Percentiles rank a stretch among this genome's conserved stretches.
phyloP scores from a whole-genome alignment of 2,329 filamentous ascomycete species.

The Curvularia verruculosa region DNA sequence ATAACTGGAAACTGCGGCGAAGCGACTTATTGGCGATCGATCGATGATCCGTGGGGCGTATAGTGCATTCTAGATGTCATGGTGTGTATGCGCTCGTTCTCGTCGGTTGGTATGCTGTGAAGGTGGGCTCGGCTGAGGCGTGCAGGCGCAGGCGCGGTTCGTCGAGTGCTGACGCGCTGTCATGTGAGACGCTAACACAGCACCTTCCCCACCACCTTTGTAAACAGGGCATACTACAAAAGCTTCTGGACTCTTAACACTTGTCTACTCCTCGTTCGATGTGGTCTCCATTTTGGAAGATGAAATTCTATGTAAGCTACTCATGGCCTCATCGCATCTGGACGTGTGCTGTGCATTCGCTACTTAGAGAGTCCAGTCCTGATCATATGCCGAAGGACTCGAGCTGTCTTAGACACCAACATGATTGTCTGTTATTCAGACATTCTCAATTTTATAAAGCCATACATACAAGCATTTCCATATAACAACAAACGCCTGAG shows the following conservation, averaged over 20 bases:
- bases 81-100: neutral
- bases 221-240: neutral
- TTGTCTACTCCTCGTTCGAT: neutral
- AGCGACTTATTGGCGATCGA: neutral
- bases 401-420: neutral
- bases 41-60: neutral
- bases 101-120: neutral
- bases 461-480: neutral
- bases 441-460: neutral
- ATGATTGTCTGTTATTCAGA: neutral
- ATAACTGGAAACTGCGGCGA: conserved; percentile 39
- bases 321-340: neutral
- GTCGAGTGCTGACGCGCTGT: conserved; percentile 14
- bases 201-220: neutral
- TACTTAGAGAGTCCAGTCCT: neutral
- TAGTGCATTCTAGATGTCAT: conserved; percentile 7
- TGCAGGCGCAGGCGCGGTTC: neutral
- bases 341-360: neutral
- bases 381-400: neutral
- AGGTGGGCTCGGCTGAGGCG: conserved; percentile 3
- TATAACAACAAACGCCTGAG: neutral
- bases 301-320: no score
- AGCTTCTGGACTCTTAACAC: neutral
- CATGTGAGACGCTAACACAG: conserved; percentile 14
- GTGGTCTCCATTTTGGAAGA: neutral